Conservation (phyloP, 306 rosid genomes). For the Lagenaria siceraria region DNA sequence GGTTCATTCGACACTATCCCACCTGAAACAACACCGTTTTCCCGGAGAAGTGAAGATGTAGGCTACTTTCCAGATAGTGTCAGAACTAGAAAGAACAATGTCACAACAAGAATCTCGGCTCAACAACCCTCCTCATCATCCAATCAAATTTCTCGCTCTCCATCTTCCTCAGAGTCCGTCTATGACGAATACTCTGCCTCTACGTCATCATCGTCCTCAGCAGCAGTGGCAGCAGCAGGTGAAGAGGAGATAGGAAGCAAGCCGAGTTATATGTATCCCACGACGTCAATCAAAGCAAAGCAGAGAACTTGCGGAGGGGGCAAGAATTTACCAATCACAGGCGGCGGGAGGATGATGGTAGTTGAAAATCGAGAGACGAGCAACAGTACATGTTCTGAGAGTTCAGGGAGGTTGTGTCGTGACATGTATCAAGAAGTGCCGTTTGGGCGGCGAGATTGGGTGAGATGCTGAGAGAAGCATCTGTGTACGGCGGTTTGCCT, state of each 20-base stretch:
- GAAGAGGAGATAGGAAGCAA: constrained; percentile 16
- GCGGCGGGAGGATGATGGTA: constrained; percentile 15
- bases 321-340: constrained; percentile 31
- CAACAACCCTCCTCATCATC: constrained; percentile 19
- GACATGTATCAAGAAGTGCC: constrained; percentile 24
- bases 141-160: constrained; percentile 34
- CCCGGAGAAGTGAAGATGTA: constrained; percentile 33
- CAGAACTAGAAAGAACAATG: constrained; percentile 38
- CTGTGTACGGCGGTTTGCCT: not conserved
- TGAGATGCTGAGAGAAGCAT: not conserved
- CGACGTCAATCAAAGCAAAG: constrained; percentile 57
- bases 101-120: constrained; percentile 40
- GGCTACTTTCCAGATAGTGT: constrained; percentile 24
- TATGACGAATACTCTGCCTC: constrained; percentile 44
- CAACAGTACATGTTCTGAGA: constrained; percentile 30
- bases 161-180: constrained; percentile 41
- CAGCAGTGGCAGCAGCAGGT: constrained; percentile 3
- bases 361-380: constrained; percentile 26
- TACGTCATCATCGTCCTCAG: constrained; percentile 35
- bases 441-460: constrained; percentile 19
- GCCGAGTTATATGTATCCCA: constrained; percentile 56
- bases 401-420: constrained; percentile 35
- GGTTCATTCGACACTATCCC: constrained; percentile 38
- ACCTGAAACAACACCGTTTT: constrained; percentile 24
- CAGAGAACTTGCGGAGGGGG: constrained; percentile 23